Evolutionary conservation across 495 filamentous ascomycete genomes (phyloP), one percentile per base, ranked within the genome.

Genomic region (Parmelia sp.): DNA sequence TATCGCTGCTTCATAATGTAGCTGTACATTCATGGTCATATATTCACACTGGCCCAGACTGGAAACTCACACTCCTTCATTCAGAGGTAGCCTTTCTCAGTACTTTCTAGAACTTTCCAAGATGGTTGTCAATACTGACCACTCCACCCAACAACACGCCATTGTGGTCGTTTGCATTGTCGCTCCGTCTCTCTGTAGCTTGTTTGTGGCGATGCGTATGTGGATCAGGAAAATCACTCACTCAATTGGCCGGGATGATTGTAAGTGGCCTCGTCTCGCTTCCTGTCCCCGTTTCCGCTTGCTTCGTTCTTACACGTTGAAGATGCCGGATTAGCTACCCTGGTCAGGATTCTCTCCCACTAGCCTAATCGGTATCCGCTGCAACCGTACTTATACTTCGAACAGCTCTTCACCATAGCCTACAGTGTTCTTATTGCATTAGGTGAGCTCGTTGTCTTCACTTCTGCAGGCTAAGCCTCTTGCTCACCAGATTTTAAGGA

Each of bases 211-310:
- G 21, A 56, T 71, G 29, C 69, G 70, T 36, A 40, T 66, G n/a
- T 71, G 63, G 57, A 53, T 61, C 6, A 49, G 70, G 45, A 25
- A 56, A n/a, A 64, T 66, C 37, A 51, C 31, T 23, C 69, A 62
- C 60, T 56, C 56, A 17, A 29, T 64, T 17, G 69, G 69, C 31
- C 62, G 65, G 70, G 70, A 71, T 65, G 70, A 71, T 21, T 70
- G 66, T 70, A 65, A 51, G 58, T 45, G 8, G 31, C 44, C 49
- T 33, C 36, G 8, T 12, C 27, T 42, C 1, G n/a, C 3, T 56
- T 27, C 44, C 21, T 10, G 14, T 55, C 51, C 31, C 11, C 17
- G 12, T 10, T 12, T 55, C n/a, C n/a, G n/a, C 17, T 62, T 21
- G 47, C 11, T 45, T 37, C 14, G 14, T 11, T 31, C 64, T 68